A percentile compares a stretch with the other conserved stretches of the same genome.
phyloP scores from a whole-genome alignment of 805 yeast species.

The Kregervanrija fluxuum region DNA sequence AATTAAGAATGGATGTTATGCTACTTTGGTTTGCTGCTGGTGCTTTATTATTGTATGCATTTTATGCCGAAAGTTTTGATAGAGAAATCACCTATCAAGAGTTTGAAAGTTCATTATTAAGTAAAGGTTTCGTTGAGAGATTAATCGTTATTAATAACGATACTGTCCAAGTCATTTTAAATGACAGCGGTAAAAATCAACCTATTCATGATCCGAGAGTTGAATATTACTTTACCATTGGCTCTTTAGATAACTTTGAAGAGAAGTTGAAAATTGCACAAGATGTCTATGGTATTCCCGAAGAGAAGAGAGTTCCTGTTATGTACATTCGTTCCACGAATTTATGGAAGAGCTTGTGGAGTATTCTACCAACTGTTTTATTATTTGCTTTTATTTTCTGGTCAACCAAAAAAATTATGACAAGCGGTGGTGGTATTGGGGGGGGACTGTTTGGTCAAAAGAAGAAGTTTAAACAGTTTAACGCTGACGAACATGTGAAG shows the following conservation, averaged over 20 bases:
- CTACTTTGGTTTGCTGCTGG: conserved; percentile 17
- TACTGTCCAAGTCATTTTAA: conserved; percentile 62
- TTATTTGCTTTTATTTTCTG: conserved; percentile 74
- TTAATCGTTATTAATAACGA: conserved; percentile 68
- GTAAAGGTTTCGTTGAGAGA: conserved; percentile 69
- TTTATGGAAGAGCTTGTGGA: conserved; percentile 53
- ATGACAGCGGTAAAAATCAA: conserved; percentile 31
- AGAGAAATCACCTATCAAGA: conserved; percentile 50
- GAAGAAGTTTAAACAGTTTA: conserved; percentile 74
- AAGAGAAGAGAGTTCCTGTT: conserved; percentile 70
- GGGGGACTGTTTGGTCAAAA: conserved; percentile 66
- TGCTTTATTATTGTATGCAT: conserved; percentile 14
- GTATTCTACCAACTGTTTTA: conserved; percentile 73
- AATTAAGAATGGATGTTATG: conserved; percentile 13
- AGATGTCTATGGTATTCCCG: conserved; percentile 58
- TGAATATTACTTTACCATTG: conserved; percentile 63
- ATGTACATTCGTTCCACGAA: conserved; percentile 64
- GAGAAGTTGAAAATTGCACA: conserved; percentile 72
- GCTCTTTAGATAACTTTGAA: conserved; percentile 80
- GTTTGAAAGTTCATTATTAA: conserved; percentile 71
- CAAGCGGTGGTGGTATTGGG: conserved; percentile 48
- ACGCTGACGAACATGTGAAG: conserved; percentile 77
- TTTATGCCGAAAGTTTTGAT: conserved; percentile 17
- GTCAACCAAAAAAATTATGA: conserved; percentile 49
- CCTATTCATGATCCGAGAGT: conserved; percentile 21